Base-by-base conservation (phyloP, 1,284 basidiomycete genomes). In the Leccinum variabile region DNA sequence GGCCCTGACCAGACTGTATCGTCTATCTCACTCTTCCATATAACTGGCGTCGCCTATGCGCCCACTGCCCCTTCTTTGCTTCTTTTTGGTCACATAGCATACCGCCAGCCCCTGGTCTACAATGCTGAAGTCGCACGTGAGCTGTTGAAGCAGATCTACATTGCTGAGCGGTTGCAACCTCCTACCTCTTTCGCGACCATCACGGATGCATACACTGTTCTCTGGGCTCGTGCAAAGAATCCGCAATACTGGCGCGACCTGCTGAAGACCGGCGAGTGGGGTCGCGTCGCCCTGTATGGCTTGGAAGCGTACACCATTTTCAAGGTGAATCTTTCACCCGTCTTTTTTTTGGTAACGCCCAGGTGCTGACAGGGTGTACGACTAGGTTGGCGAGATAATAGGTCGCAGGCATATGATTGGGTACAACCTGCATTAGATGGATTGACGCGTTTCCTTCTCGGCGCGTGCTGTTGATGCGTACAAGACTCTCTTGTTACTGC, bases 241-340 rank as follows among this genome's bases (percentile, higher is more conserved):
- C 77, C 81, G 1, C 79, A 80, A 30, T 95, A 88, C 78, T 93
- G 91, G 89, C 83, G 86, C 49, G 80, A 87, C 66, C 76, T 91
- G 22, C 74, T 88, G 32, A 79, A 83, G 71, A 89, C 82, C 61
- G 95, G 95, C 46, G 89, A 94, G 69, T 90, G 91, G 83, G 86
- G 86, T 49, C 86, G 84, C 68, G 80, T 95, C 28, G 91, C 86
- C 46, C 79, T 98, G 60, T 97, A 96, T 75, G 95, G 89, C 59
- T 78, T 94, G 35, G 96, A 98, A 78, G 92, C 91, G 50, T 93
- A 94, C 73, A 89, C 89, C 39, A 90, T 95, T 70, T 95, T 91
- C 81, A 92, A 91, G 81, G 89, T 88, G 64, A 54, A 83, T 54
- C 22, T n/a, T 3, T 58, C 22, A 44, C 13, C 2, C n/a, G 46